Evolutionary conservation across 768 basidiomycete genomes (phyloP).

Genomic region (Chalciporus piperatus): DNA sequence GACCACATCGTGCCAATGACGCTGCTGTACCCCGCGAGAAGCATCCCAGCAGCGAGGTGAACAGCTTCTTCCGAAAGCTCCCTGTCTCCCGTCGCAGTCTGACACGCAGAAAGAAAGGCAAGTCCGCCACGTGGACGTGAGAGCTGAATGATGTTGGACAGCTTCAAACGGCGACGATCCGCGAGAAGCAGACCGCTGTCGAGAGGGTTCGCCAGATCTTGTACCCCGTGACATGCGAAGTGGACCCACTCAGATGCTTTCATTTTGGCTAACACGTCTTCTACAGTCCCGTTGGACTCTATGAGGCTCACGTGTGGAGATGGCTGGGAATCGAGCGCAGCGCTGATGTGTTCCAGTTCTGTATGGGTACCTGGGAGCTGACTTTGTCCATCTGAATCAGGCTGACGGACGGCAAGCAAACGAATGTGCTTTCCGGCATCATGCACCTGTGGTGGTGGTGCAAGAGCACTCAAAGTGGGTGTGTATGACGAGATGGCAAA

Average conservation of each 20-base stretch:
- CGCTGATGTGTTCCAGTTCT: slow-evolving; percentile 22
- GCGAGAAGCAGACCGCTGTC: slow-evolving; percentile 24
- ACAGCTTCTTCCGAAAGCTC: slow-evolving; percentile 36
- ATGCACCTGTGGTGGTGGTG: background rate
- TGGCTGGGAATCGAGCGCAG: too few species aligned
- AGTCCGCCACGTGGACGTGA: slow-evolving; percentile 25
- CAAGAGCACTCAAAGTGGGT: slow-evolving; percentile 22
- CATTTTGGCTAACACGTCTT: background rate
- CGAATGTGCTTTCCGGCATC: background rate
- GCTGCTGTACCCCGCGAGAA: slow-evolving; percentile 29
- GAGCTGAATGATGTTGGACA: slow-evolving; percentile 4
- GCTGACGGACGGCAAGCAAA: slow-evolving; percentile 9
- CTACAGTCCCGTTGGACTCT: background rate
- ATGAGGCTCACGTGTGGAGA: background rate
- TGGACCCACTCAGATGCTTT: slow-evolving; percentile 17
- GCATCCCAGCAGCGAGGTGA: slow-evolving; percentile 43
- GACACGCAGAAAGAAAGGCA: slow-evolving; percentile 47
- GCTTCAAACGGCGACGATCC: background rate
- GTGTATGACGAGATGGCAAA: slow-evolving; percentile 20
- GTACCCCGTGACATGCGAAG: slow-evolving; percentile 32
- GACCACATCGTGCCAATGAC: slow-evolving; percentile 47
- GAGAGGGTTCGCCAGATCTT: slow-evolving; percentile 17
- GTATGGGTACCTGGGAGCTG: slow-evolving; percentile 7
- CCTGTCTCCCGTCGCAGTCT: slow-evolving; percentile 38
- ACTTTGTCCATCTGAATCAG: slow-evolving; percentile 2